These are phyloP conservation scores for Lagenaria siceraria DNA, from an alignment of 306 rosid genomes.

Conservation along the genomic window DNA sequence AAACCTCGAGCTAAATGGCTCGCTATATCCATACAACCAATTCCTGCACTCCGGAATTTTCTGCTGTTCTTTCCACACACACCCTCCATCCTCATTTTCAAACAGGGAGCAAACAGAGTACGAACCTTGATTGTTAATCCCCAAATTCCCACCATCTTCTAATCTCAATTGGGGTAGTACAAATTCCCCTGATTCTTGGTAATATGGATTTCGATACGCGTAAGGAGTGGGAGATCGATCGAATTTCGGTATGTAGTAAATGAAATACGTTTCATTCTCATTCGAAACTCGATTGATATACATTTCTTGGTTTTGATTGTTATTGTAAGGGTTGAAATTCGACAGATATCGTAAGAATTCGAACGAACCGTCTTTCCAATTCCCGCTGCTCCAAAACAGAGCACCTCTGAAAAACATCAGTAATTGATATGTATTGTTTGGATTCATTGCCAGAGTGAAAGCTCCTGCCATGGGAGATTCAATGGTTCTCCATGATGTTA, in stretches of 20 bases:
- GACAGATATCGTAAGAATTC: background rate
- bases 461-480: background rate
- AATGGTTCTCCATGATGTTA: constrained; percentile 22
- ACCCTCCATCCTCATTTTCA: background rate
- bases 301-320: background rate
- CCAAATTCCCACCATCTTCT: background rate
- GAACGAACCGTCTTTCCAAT: constrained; percentile 8
- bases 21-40: background rate
- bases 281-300: constrained; percentile 6
- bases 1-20: background rate
- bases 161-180: background rate
- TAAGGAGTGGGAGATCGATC: no score
- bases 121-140: no score
- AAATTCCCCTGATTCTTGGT: no score
- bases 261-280: constrained; percentile 13
- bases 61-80: constrained; percentile 3
- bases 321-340: no score
- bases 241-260: background rate
- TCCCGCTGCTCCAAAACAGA: constrained; percentile 9
- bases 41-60: background rate
- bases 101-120: background rate
- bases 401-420: constrained; percentile 4
- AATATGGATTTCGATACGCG: no score
- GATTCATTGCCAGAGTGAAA: background rate
- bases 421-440: constrained; percentile 4